Base-by-base conservation (phyloP, 352 stramenopile genomes). In the Phytophthora multivora region DNA sequence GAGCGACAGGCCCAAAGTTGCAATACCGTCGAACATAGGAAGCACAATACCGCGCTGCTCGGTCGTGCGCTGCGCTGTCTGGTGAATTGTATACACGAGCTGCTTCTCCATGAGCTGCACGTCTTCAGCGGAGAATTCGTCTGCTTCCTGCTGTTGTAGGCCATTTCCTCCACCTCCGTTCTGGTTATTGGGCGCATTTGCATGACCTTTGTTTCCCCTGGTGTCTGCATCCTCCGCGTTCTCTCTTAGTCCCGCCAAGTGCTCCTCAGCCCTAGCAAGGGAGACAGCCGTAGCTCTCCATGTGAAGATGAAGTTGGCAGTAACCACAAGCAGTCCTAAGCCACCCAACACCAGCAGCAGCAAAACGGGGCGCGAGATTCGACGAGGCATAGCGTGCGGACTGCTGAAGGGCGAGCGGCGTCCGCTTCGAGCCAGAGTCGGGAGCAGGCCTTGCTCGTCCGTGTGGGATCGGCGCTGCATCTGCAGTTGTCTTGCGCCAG, bases 1-100 rank as follows among this genome's bases (percentile, higher is more conserved):
- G 2, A 89, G 63, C 28, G 81, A 90, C 38, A 85, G 31, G 2
- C 79, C 81, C 1, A 86, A 63, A 16, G 56, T n/a, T 35, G 79
- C 75, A 47, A 82, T 77, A 13, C 59, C 70, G 33, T 89, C 70
- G 48, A 79, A 88, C 13, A 88, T 45, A 28, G 81, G 81, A 45
- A 90, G 41, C 8, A 90, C 69, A 45, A 90, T 88, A 38, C 81
- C 81, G 16, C 81, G 76, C 35, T 68, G 54, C 40, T 75, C 46
- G 15, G 13, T 74, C 15, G 67, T 73, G 23, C 23, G 16, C 41
- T 77, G 71, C n/a, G 58, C 54, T 12, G 57, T 52, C 28, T 69
- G 42, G 46, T 79, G 59, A 21, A 79, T 59, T 12, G 67, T 73
- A 45, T 67, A 71, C 52, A 73, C 62, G 18, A 78, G 58, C 30